Conservation (phyloP, 164 flowering plant genomes). For the Piper betle region DNA sequence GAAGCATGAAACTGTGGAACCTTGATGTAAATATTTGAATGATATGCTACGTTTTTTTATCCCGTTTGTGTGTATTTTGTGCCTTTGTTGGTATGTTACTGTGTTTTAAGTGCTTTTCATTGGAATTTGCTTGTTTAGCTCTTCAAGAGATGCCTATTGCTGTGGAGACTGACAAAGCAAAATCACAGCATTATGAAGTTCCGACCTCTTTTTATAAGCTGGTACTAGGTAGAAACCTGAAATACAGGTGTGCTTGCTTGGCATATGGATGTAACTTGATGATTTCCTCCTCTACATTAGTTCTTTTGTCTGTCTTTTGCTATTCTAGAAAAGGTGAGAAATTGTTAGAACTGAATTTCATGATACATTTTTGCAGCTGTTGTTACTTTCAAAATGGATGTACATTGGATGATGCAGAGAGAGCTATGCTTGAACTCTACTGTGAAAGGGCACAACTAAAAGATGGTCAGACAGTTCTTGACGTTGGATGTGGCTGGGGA, state of each 20-base stretch:
- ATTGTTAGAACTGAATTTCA: not conserved
- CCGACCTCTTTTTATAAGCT: constrained; percentile 5
- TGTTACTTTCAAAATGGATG: constrained; percentile 59
- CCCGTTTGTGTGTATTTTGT: not conserved
- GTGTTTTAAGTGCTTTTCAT: not conserved
- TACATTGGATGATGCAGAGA: constrained; percentile 83
- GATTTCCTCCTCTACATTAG: not conserved
- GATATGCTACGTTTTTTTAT: too few species aligned
- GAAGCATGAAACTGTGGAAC: too few species aligned
- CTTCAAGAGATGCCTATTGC: constrained; percentile 7
- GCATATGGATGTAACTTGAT: not conserved
- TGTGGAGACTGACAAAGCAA: constrained; percentile 1
- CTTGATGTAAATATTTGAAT: too few species aligned
- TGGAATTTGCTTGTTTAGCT: not conserved
- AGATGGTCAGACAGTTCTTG: constrained; percentile 88
- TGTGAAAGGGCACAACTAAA: constrained; percentile 73
- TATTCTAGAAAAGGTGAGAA: too few species aligned
- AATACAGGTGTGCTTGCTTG: constrained; percentile 3
- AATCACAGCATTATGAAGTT: constrained; percentile 3
- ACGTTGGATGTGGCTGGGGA: constrained; percentile 99
- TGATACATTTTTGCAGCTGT: constrained; percentile 39
- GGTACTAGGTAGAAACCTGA: constrained; percentile 5
- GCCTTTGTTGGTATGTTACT: not conserved
- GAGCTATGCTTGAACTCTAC: constrained; percentile 77
- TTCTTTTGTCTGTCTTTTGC: not conserved